Conservation (phyloP, 208 protist species). For the Phytomonas francai region DNA sequence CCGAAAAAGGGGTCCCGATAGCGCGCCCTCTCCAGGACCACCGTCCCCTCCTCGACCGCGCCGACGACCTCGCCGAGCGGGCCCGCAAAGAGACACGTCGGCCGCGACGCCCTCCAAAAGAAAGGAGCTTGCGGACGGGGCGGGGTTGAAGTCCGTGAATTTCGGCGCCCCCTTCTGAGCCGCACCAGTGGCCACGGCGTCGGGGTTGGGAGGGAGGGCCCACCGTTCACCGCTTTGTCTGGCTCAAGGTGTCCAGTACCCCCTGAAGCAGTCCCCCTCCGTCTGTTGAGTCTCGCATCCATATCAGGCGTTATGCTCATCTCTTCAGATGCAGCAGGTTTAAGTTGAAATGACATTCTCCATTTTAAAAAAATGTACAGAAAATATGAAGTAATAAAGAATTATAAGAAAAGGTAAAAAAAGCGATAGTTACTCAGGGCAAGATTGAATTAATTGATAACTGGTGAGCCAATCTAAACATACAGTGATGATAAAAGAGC, state of each 20-base stretch:
- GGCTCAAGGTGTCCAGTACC: too few relatives aligned
- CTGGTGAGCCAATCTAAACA: background rate
- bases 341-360: background rate
- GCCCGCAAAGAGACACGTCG: constrained; percentile 36
- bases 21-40: constrained; percentile 47
- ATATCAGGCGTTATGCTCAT: too few relatives aligned
- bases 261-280: too few relatives aligned
- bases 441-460: background rate
- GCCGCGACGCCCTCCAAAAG: constrained; percentile 47
- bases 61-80: constrained; percentile 62
- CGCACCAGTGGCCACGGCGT: background rate
- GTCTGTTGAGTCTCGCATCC: too few relatives aligned
- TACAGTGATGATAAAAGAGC: background rate
- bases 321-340: too few relatives aligned
- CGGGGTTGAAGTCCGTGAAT: background rate
- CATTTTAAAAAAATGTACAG: constrained; percentile 1
- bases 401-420: background rate
- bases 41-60: constrained; percentile 26
- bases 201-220: background rate
- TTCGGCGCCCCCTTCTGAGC: background rate
- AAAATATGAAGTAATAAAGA: constrained; percentile 15
- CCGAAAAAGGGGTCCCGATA: constrained; percentile 57
- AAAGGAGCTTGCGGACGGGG: constrained; percentile 14
- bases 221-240: background rate
- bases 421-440: background rate